Percentiles rank a stretch among this genome's conserved stretches.
These are phyloP conservation scores for Zoysia japonica DNA, from an alignment of 176 grass and related monocot genomes.

Conservation along the genomic window DNA sequence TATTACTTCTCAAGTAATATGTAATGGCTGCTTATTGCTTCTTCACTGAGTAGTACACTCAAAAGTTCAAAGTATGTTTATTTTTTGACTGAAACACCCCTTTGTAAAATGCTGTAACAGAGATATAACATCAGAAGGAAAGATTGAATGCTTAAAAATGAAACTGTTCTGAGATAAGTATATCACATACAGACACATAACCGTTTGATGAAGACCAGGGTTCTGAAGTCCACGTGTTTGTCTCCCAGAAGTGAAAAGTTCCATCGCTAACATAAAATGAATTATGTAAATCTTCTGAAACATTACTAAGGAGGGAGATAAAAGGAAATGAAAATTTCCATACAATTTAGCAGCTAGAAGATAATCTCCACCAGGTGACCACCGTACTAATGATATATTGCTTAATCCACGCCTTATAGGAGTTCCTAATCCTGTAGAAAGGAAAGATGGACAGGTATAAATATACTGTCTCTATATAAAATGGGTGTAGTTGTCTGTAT, in stretches of 20 bases:
- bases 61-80: not conserved
- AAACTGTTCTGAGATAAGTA: constrained; percentile 8
- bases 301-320: constrained; percentile 29
- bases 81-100: not conserved
- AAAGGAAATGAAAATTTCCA: constrained; percentile 34
- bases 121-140: not conserved
- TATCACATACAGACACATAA: constrained; percentile 76
- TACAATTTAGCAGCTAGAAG: constrained; percentile 92
- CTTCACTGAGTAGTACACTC: not conserved
- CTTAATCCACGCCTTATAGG: constrained; percentile 88
- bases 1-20: no score
- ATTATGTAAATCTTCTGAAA: constrained; percentile 32
- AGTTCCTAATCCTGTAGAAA: constrained; percentile 69
- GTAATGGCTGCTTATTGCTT: not conserved
- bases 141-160: constrained; percentile 2
- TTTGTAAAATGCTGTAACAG: not conserved
- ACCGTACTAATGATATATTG: constrained; percentile 72
- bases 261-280: constrained; percentile 66
- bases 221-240: constrained; percentile 92
- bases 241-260: constrained; percentile 96
- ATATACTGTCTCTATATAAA: not conserved
- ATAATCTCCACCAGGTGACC: constrained; percentile 95
- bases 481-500: constrained; percentile 3
- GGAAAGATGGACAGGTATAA: constrained; percentile 24
- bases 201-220: constrained; percentile 94